These are phyloP conservation scores for Phytopythium kandeliae DNA, from an alignment of 352 stramenopile genomes.

Conservation along the genomic window DNA sequence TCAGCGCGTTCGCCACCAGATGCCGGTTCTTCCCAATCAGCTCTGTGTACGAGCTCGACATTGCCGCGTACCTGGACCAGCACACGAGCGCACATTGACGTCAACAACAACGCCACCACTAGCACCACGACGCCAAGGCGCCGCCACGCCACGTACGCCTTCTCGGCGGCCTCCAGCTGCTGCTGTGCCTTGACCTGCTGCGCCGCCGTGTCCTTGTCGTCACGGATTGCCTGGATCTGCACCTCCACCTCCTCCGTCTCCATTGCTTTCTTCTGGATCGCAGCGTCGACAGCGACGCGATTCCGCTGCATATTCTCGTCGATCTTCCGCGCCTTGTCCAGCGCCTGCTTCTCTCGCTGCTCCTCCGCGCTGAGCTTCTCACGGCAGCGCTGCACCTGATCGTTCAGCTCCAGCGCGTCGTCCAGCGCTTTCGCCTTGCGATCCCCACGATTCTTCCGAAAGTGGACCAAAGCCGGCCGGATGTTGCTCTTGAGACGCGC, in stretches of 20 bases:
- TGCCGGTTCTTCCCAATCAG: slow-evolving; percentile 57
- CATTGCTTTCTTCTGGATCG: slow-evolving; percentile 34
- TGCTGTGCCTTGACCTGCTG: slow-evolving; percentile 36
- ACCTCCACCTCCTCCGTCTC: slow-evolving; percentile 68
- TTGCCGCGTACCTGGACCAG: slow-evolving; percentile 29
- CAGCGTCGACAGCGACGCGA: slow-evolving; percentile 35
- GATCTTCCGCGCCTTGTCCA: slow-evolving; percentile 41
- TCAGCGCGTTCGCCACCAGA: slow-evolving; percentile 51
- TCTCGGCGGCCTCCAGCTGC: slow-evolving; percentile 40
- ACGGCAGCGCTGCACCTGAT: slow-evolving; percentile 43
- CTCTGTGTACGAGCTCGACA: slow-evolving; percentile 40
- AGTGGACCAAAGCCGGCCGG: slow-evolving; percentile 34
- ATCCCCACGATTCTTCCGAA: slow-evolving; percentile 63
- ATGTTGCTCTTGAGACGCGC: slow-evolving; percentile 66
- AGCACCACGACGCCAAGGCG: not conserved
- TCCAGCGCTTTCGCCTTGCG: slow-evolving; percentile 52
- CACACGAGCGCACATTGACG: not conserved
- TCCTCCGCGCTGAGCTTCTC: slow-evolving; percentile 48
- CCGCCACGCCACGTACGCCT: slow-evolving; percentile 33
- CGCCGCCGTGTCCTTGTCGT: slow-evolving; percentile 42
- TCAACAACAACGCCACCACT: slow-evolving; percentile 3
- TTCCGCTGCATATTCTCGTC: slow-evolving; percentile 51
- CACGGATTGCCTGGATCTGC: slow-evolving; percentile 61
- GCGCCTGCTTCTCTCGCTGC: slow-evolving; percentile 41
- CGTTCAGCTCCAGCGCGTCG: slow-evolving; percentile 45